Evolutionary conservation across 2,329 filamentous ascomycete species (phyloP).

Genomic region (Corinectria fuckeliana): DNA sequence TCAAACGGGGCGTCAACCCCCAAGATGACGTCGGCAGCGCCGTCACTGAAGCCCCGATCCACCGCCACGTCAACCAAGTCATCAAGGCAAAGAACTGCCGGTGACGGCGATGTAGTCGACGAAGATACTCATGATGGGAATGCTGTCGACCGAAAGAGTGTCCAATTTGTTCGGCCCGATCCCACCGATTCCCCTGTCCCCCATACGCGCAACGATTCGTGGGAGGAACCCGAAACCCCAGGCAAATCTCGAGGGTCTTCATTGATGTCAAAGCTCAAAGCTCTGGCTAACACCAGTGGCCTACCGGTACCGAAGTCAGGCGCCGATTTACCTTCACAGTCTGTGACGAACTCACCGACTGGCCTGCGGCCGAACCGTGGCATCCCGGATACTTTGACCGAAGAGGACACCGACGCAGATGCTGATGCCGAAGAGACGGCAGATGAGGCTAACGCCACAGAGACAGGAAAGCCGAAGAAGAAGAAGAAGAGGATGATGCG

Average conservation of each 20-base stretch:
- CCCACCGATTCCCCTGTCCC: conserved; percentile 54
- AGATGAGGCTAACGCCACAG: conserved; percentile 68
- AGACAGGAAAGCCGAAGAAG: conserved; percentile 50
- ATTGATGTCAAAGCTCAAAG: conserved; percentile 80
- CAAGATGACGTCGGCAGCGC: conserved; percentile 17
- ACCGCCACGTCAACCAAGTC: conserved; percentile 32
- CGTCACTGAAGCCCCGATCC: conserved; percentile 28
- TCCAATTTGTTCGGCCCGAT: conserved; percentile 74
- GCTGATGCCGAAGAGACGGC: conserved; percentile 86
- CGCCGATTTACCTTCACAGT: conserved; percentile 47
- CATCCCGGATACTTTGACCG: conserved; percentile 60
- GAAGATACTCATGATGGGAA: conserved; percentile 23
- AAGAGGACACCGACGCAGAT: conserved; percentile 56
- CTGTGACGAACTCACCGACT: conserved; percentile 57
- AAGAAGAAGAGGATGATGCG: conserved; percentile 70
- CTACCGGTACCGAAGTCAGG: conserved; percentile 54
- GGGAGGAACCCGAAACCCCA: conserved; percentile 68
- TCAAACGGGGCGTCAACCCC: conserved; percentile 10
- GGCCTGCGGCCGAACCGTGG: conserved; percentile 52
- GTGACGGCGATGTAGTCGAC: conserved; percentile 31
- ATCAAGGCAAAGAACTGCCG: conserved; percentile 28
- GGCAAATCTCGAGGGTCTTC: conserved; percentile 67
- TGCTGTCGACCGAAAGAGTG: conserved; percentile 59
- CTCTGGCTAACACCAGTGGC: conserved; percentile 65
- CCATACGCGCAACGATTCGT: conserved; percentile 69